Base-by-base conservation (phyloP, 1,139 yeast species). In the Pichia sp. region DNA sequence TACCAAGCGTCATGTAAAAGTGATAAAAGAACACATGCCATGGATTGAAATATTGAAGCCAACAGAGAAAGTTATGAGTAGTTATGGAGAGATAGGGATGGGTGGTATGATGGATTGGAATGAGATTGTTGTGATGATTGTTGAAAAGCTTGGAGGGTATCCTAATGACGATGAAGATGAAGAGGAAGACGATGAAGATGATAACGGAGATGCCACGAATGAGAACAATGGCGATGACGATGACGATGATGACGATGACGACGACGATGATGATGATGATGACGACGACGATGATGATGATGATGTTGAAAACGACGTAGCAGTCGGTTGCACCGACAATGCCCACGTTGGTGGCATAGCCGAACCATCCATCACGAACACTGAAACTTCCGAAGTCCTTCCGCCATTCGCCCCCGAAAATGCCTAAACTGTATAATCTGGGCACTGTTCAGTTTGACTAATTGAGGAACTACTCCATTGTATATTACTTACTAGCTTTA, bases 31-130 rank as follows among this genome's bases (percentile, higher is more conserved):
- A 48, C 93, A 84, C 48, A 85, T 86, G 87, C 85, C 86, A 32
- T 86, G 94, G 88, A 81, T 87, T 40, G 94, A 85, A 50, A 71
- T 87, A 18, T 64, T 88, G 50, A 83, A 80, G 55, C 97, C 97
- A 1, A 87, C 85, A 4, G 97, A 88, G 56, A 88, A 88, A 56
- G 94, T 88, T 8, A 83, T 84, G 41, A 94, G 94, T 21, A 77
- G 87, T 37, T 86, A 85, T 59, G 96, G 97, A 41, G 96, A 87
- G 52, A 87, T 88, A 44, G 96, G 96, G 23, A 84, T 82, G 88
- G 91, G 93, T 27, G 93, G 93, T 38, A 82, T 82, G 93, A 77
- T 81, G 79, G 91, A 82, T 52, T 79, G 82, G 73, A 84, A 85
- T 59, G 96, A 87, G 59, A 81, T 88, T 49, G 95, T 86, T 21